Evolutionary conservation across 2,329 filamentous ascomycete species (phyloP), one percentile per base, ranked within the genome.

Genomic region (Xylariomycetidae sp.): DNA sequence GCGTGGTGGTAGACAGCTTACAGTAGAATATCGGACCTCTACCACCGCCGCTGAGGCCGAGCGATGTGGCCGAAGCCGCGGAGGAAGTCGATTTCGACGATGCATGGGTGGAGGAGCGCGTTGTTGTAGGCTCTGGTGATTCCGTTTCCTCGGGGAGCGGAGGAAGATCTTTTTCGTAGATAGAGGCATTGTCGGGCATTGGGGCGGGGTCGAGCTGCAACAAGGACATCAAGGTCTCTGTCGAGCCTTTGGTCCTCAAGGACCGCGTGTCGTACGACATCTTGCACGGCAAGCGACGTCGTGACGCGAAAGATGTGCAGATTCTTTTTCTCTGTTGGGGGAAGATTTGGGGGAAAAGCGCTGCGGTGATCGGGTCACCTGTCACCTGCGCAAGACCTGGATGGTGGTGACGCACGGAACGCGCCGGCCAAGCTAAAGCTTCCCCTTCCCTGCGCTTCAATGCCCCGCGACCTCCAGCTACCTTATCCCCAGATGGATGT

Each of bases 161-260:
- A 18, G 54, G 57, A 20, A 65, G 56, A 15, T 66, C 72, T 35
- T 71, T 67, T 38, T 78, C 70, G 29, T 59, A 47, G 38, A 61
- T 57, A 13, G 80, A 51, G 2, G 64, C 59, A 23, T 60, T 60
- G 17, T 74, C 82, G n/a, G n/a, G n/a, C 26, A 94, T 85, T 0
- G 88, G 89, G 15, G 79, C 79, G 4, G 89, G 89, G 33, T 94
- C 88, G 41, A 95, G 68, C 53, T 90, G 78, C 32, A 82, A 72
- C 37, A 95, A 72, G 25, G 82, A 82, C 37, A 77, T 63, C 33
- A 79, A 60, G 23, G 77, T 77, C 49, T 70, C 69, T 40, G 66
- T 60, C 26, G 70, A 74, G 40, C 61, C 65, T 33, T 55, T 61
- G 33, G 48, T 54, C 35, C 54, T 49, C 19, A 67, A 54, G 17